Evolutionary conservation across 2,329 filamentous ascomycete genomes (phyloP).

Genomic region (Cercospora sp.): DNA sequence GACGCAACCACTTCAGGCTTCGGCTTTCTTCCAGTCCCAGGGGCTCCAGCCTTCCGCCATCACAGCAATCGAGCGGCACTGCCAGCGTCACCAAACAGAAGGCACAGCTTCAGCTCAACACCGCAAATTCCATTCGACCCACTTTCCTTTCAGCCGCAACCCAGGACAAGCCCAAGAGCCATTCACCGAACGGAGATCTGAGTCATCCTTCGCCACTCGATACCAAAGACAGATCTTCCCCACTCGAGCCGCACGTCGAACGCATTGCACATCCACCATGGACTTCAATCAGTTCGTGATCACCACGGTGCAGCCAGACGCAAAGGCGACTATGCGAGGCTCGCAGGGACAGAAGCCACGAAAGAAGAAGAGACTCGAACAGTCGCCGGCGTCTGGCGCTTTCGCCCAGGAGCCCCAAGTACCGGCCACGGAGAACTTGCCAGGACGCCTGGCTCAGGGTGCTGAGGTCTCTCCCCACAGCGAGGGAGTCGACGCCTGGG

Average conservation of each 20-base stretch:
- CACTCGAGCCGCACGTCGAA: neutral
- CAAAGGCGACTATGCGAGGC: constrained; percentile 11
- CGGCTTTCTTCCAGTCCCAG: neutral
- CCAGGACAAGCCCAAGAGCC: neutral
- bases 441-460: neutral
- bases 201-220: neutral
- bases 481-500: constrained; percentile 2
- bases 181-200: neutral
- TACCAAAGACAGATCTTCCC: neutral
- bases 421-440: neutral
- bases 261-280: constrained; percentile 1
- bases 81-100: neutral
- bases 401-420: neutral
- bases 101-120: neutral
- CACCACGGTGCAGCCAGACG: constrained; percentile 10
- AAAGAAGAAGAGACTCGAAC: constrained; percentile 7
- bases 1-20: neutral
- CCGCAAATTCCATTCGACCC: neutral
- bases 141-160: neutral
- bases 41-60: neutral
- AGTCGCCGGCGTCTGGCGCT: neutral
- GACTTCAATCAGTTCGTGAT: constrained; percentile 15
- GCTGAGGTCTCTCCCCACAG: neutral
- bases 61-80: neutral
- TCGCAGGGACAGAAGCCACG: constrained; percentile 11